Evolutionary conservation across 2,329 filamentous ascomycete genomes (phyloP).

Genomic region (Penicillium sp.): DNA sequence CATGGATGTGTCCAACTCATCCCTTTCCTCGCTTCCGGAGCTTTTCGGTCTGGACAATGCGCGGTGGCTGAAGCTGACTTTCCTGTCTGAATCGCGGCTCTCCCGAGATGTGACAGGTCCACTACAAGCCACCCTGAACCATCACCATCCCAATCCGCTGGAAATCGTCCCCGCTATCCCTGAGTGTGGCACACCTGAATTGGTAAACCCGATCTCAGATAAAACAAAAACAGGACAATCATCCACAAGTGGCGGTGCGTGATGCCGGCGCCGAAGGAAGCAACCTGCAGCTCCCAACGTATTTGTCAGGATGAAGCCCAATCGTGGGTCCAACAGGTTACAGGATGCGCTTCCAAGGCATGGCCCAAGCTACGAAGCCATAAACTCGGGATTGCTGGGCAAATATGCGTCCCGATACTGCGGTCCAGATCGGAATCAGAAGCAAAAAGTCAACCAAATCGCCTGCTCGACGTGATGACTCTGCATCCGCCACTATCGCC

Average conservation of each 20-base stretch:
- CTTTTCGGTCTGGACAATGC: constrained; percentile 13
- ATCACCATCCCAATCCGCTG: too few species aligned
- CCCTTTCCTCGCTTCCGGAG: constrained; percentile 9
- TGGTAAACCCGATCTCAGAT: neutral
- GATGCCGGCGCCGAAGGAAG: constrained; percentile 2
- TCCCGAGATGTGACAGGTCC: constrained; percentile 17
- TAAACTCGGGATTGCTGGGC: constrained; percentile 4
- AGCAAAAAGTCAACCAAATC: constrained; percentile 1
- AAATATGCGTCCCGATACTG: constrained; percentile 10
- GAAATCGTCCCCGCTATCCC: neutral
- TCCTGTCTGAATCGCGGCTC: constrained; percentile 1
- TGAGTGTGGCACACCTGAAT: constrained; percentile 16
- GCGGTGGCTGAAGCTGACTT: constrained; percentile 10
- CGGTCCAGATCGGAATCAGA: constrained; percentile 19
- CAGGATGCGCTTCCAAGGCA: too few species aligned
- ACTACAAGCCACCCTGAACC: neutral
- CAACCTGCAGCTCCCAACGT: constrained; percentile 5
- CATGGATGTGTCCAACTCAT: constrained; percentile 1
- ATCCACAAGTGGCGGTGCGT: constrained; percentile 19
- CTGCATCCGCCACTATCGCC: constrained; percentile 17
- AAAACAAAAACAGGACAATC: too few species aligned
- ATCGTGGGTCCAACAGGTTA: too few species aligned
- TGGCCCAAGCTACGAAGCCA: neutral
- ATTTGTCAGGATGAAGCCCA: constrained; percentile 12
- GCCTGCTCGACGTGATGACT: constrained; percentile 16